Percentiles rank a stretch among this genome's conserved stretches.
Evolutionary conservation across 441 rosid genomes (phyloP).

Genomic region (Bruguiera hainesii): DNA sequence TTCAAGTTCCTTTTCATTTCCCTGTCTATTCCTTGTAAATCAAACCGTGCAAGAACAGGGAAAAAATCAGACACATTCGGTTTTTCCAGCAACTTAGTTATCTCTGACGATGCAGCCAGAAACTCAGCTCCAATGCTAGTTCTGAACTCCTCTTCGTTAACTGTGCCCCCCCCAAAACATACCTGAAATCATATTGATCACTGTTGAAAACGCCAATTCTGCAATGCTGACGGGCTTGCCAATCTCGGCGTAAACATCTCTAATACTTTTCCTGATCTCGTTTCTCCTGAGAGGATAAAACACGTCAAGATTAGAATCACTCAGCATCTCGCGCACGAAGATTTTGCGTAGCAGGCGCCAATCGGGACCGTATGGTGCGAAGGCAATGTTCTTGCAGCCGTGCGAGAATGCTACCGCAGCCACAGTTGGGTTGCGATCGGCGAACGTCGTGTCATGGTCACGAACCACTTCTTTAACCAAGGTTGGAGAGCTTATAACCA

Average conservation of each 20-base stretch:
- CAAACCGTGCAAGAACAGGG: constrained; percentile 36
- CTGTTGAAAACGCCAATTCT: constrained; percentile 24
- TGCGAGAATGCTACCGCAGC: constrained; percentile 19
- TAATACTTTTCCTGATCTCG: constrained; percentile 20
- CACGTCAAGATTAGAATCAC: constrained; percentile 32
- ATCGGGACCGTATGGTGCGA: constrained; percentile 31
- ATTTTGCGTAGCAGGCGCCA: constrained; percentile 33
- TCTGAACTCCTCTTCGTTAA: constrained; percentile 16
- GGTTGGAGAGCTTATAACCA: constrained; percentile 30
- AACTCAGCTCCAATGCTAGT: constrained; percentile 11
- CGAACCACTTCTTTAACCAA: constrained; percentile 32
- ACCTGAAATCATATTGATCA: constrained; percentile 26
- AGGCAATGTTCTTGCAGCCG: constrained; percentile 37
- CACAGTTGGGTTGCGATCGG: constrained; percentile 30
- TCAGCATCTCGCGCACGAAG: constrained; percentile 35
- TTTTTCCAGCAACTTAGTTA: constrained; percentile 22
- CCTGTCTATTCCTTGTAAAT: constrained; percentile 35
- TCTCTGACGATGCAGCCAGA: constrained; percentile 11
- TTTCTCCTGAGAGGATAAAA: constrained; percentile 26
- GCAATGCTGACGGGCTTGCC: constrained; percentile 29
- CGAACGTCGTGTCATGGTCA: constrained; percentile 34
- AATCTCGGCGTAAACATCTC: constrained; percentile 11
- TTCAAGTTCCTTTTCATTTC: constrained; percentile 8
- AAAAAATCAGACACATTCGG: constrained; percentile 41
- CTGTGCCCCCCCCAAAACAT: constrained; percentile 39